Percentiles rank a stretch among this genome's conserved stretches.
Evolutionary conservation across 306 rosid genomes (phyloP).

Genomic region (Abrus pulchellus): DNA sequence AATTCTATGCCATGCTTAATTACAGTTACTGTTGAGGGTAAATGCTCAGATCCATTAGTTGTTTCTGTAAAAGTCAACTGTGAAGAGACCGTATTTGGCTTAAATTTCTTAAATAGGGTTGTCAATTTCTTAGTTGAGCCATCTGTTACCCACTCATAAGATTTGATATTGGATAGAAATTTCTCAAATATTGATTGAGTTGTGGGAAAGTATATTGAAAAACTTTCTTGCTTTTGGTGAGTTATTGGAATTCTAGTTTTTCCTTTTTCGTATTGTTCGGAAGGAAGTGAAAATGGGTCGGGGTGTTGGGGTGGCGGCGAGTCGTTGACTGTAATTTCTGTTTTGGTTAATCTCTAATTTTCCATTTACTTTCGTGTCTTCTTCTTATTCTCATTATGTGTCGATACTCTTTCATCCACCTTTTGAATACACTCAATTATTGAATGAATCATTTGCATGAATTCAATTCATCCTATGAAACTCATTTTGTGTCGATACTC

Average conservation of each 20-base stretch:
- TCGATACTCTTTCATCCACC: background rate
- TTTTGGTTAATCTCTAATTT: constrained; percentile 12
- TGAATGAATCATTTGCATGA: background rate
- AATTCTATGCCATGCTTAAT: constrained; percentile 81
- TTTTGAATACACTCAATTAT: background rate
- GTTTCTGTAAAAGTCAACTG: constrained; percentile 84
- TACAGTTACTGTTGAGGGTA: constrained; percentile 80
- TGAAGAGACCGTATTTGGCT: constrained; percentile 94
- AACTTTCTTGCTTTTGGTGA: constrained; percentile 7
- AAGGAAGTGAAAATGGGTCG: constrained; percentile 3
- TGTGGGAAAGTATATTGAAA: constrained; percentile 36
- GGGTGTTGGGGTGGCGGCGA: background rate
- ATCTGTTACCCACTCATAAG: constrained; percentile 52
- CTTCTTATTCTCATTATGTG: constrained; percentile 12
- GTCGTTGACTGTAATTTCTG: constrained; percentile 7
- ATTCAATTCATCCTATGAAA: background rate
- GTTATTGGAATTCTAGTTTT: constrained; percentile 3
- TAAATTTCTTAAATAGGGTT: constrained; percentile 88
- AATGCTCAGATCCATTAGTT: constrained; percentile 80
- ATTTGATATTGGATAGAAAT: constrained; percentile 30
- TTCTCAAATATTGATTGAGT: constrained; percentile 29
- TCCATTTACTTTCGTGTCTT: background rate
- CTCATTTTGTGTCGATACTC: no score
- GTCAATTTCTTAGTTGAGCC: constrained; percentile 80
- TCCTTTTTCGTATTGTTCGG: constrained; percentile 6